phyloP scores from a whole-genome alignment of 2,329 filamentous ascomycete species.

The Phialemoniopsis sp. region DNA sequence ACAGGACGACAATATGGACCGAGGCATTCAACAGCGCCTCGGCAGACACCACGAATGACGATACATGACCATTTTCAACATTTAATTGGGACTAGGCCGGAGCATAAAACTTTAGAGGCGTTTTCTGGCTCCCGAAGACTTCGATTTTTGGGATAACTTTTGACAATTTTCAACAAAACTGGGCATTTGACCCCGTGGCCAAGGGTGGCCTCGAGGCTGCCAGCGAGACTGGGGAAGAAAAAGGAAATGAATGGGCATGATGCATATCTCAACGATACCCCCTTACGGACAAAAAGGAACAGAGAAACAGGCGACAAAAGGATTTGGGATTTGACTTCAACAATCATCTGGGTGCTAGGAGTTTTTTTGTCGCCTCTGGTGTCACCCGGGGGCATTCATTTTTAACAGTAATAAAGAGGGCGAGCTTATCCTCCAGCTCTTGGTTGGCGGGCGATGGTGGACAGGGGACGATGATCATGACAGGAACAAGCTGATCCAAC shows the following conservation, averaged over 20 bases:
- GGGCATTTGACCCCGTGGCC: background rate
- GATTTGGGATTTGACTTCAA: background rate
- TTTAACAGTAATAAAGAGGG: no score
- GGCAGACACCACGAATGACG: background rate
- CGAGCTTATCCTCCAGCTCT: no score
- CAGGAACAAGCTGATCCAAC: background rate
- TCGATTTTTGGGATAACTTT: background rate
- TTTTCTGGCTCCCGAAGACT: no score
- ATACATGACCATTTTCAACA: background rate
- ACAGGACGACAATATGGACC: background rate
- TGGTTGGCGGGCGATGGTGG: no score
- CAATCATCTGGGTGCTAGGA: background rate
- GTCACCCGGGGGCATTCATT: background rate
- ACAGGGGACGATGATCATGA: background rate
- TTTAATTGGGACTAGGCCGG: background rate
- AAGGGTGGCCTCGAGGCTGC: background rate
- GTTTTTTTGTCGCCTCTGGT: background rate
- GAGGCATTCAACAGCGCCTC: background rate
- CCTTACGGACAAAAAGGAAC: constrained; percentile 10
- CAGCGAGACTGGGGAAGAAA: constrained; percentile 5
- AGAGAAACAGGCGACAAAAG: background rate
- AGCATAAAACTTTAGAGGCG: constrained; percentile 3
- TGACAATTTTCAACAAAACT: constrained; percentile 2
- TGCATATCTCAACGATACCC: constrained; percentile 32
- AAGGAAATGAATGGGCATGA: constrained; percentile 11